These are phyloP conservation scores for Nephelium lappaceum DNA, from an alignment of 345 rosid genomes.

Conservation along the genomic window DNA sequence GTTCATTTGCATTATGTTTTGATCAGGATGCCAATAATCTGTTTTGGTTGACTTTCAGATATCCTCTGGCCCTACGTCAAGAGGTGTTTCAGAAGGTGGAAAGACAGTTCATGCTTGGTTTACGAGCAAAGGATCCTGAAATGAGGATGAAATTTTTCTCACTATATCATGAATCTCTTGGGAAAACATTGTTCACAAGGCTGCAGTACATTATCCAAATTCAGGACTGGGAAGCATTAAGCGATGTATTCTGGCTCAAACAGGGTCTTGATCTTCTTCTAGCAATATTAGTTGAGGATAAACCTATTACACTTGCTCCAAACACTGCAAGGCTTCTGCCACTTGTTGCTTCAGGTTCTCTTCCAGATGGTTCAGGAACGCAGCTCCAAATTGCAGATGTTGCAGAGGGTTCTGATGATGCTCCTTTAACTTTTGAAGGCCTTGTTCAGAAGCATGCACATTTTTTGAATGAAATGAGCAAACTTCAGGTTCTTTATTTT, in stretches of 20 bases:
- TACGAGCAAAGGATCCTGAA: conserved; percentile 93
- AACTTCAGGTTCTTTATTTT: conserved; percentile 71
- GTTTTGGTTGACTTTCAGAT: conserved; percentile 53
- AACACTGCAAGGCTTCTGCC: conserved; percentile 90
- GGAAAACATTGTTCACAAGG: conserved; percentile 74
- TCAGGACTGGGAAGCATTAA: conserved; percentile 99
- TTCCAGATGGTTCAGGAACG: conserved; percentile 60
- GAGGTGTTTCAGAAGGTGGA: conserved; percentile 97
- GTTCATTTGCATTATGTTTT: conserved; percentile 21
- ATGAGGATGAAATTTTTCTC: conserved; percentile 82
- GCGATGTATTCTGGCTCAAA: conserved; percentile 99
- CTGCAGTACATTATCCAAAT: conserved; percentile 82
- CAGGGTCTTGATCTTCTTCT: conserved; percentile 98
- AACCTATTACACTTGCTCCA: conserved; percentile 93
- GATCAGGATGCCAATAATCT: conserved; percentile 19
- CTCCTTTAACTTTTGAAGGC: conserved; percentile 73
- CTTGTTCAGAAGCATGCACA: conserved; percentile 86
- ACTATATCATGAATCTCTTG: conserved; percentile 83
- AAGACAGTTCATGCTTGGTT: conserved; percentile 95
- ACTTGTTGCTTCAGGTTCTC: conserved; percentile 54
- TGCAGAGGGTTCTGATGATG: conserved; percentile 72
- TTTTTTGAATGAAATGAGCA: conserved; percentile 82
- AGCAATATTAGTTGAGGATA: conserved; percentile 83
- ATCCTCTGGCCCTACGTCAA: conserved; percentile 65
- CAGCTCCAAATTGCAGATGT: conserved; percentile 61